Evolutionary conservation across 805 yeast species (phyloP).

Genomic region (Candida quercuum): DNA sequence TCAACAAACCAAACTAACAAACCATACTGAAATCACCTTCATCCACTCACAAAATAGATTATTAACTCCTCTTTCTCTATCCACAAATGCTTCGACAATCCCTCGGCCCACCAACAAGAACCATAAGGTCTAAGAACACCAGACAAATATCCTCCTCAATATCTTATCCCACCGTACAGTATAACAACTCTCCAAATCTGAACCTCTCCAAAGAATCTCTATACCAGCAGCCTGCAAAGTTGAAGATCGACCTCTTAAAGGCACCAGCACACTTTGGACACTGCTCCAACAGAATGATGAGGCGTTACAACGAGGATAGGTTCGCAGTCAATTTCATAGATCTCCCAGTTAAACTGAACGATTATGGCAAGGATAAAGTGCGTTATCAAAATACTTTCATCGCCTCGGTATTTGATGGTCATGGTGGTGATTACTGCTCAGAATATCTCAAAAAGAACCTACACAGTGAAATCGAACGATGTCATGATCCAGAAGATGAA

Average conservation of each 20-base stretch:
- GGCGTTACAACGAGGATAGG: constrained; percentile 78
- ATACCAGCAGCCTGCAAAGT: constrained; percentile 9
- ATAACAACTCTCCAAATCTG: constrained; percentile 9
- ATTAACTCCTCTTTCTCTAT: too few species aligned
- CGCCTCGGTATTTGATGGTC: constrained; percentile 87
- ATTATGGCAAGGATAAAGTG: constrained; percentile 21
- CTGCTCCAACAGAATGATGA: constrained; percentile 65
- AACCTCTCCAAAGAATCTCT: constrained; percentile 10
- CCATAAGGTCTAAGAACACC: too few species aligned
- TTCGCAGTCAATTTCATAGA: constrained; percentile 60
- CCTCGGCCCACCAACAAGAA: too few species aligned
- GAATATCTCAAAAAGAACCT: constrained; percentile 51
- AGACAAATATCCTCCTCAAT: constrained; percentile 21
- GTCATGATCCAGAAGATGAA: constrained; percentile 22
- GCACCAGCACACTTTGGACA: constrained; percentile 72
- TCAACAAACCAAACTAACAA: too few species aligned
- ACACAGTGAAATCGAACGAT: constrained; percentile 45
- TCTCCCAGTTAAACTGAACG: constrained; percentile 30
- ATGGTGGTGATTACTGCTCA: constrained; percentile 81
- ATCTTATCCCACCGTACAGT: constrained; percentile 15
- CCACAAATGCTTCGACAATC: too few species aligned
- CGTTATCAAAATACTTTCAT: constrained; percentile 42
- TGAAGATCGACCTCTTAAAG: constrained; percentile 31
- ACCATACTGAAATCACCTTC: too few species aligned
- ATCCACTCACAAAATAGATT: too few species aligned